Base-by-base conservation (phyloP, 331 rosid genomes). In the Arachis monticola region DNA sequence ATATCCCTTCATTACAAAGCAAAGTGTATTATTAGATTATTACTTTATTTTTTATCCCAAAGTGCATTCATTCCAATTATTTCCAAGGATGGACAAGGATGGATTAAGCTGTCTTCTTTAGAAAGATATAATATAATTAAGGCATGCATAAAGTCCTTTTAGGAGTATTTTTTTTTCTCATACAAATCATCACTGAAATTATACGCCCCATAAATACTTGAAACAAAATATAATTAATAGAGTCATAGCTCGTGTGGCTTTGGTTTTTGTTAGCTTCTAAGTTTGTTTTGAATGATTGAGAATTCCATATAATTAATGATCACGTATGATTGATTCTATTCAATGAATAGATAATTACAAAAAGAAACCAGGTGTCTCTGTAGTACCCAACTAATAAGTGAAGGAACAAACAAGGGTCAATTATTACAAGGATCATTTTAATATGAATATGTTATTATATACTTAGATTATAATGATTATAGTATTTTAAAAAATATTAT, bases 201-300 rank as follows among this genome's bases (percentile, higher is more conserved):
- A 46, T 82, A 53, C 60, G 44, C 72, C 42, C 66, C 32, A 60
- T n/a, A 74, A 77, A 65, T 72, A 32, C 31, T 47, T n/a, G 66
- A 52, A 40, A 81, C 78, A 73, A 71, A 71, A 22, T 72, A 59
- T 71, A 40, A 67, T 55, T 68, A 74, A 72, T 42, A 22, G 40
- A 8, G 35, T 32, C 69, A 41, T 64, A 44, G 75, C 53, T 70
- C 59, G 68, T 52, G 84, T 68, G 82, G 78, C 70, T 72, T 71
- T 80, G 30, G 14, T 53, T 0, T 69, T 64, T 72, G 83, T 89
- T 92, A 82, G 90, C 97, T 86, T 89, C 87, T 83, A 92, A 89
- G 97, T 85, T 85, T 86, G 86, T 73, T 82, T 89, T 68, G 85
- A 83, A 86, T 89, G 92, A 92, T 92, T 82, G 78, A 78, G 45